Evolutionary conservation across 495 filamentous ascomycete genomes (phyloP), one percentile per base, ranked within the genome.

Genomic region (Penicillium arizonense): DNA sequence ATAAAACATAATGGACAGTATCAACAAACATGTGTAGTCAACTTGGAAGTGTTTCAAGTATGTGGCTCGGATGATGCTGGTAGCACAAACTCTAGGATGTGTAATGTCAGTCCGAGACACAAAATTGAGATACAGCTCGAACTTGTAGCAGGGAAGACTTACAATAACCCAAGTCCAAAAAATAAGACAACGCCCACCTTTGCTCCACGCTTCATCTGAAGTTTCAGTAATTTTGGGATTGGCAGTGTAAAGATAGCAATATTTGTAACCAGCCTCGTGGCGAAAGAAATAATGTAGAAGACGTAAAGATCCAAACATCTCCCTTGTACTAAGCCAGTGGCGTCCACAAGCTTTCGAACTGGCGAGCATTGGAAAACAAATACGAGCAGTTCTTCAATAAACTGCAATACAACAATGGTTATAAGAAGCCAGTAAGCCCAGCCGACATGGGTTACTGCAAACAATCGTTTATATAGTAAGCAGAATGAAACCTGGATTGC

Each of bases 111-210:
- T 26, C 24, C 24, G 1, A 26, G 24, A 3, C 24, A 26, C 7
- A 26, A 26, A 26, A 26, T 26, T 7, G 24, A 26, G 24, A 26
- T 26, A 26, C 7, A 26, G 24, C 24, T 26, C 4, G 24, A 26
- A 26, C 24, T 26, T 26, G 24, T 26, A 26, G 7, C 23, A 21
- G 1, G 33, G 38, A 11, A 18, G 16, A 59, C 67, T 60, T 32
- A 70, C 67, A 70, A 37, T 24, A 55, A 38, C n/a, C 68, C 68
- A n/a, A 69, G 46, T 18, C 61, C 53, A 44, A 70, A 71, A 45
- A 71, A 38, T n/a, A 57, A 41, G 8, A 55, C 54, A 24, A 71
- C 47, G 4, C 62, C 63, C 14, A 42, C 26, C 37, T 59, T 56
- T 43, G 70, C 58, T 11, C 47, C 44, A 14, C 18, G 21, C 7